Base-by-base conservation (phyloP, 1,139 yeast species). In the Nematodospora anomalae region DNA sequence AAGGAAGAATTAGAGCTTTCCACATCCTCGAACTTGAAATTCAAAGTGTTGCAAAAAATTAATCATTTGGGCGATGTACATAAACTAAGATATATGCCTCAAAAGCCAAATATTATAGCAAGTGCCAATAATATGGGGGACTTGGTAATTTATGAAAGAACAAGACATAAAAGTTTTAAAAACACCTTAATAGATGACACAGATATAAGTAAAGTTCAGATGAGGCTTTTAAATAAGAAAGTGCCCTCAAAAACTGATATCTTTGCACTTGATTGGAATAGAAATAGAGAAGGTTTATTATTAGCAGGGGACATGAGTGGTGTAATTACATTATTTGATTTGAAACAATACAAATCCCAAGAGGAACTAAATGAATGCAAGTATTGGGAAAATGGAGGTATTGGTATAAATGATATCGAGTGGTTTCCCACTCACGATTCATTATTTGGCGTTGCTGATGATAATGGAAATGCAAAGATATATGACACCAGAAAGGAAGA, bases 381-480 rank as follows among this genome's bases (percentile, higher is more conserved):
- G 9, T 36, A 37, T 33, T 46, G 43, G 43, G 20, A 31, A 13
- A 23, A 36, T 22, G 13, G 16, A 8, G 21, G 30, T 6, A 40
- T 45, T 6, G 87, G 86, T 0, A 64, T 77, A 10, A 84, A 84
- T 52, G 84, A 79, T 47, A 62, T 80, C 1, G 72, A 77, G 41
- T 83, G 86, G 84, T 54, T 73, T 35, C 71, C 74, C 3, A 61
- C 62, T 32, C 92, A 83, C 53, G 79, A 76, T 46, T 68, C 79
- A 0, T 50, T 83, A 2, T 67, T 83, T 39, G 70, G 71, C 1
- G 52, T 73, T 3, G 85, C 74, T 3, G 84, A 83, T 32, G 92
- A 84, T 44, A 64, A 64, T 22, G 77, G 79, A 5, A 33, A 38
- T 3, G 57, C 78, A 18, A 66, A 67, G 30, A 32, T 83, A 2